Evolutionary conservation across 2,329 filamentous ascomycete genomes (phyloP).

Genomic region (Calonectria hawksworthii): DNA sequence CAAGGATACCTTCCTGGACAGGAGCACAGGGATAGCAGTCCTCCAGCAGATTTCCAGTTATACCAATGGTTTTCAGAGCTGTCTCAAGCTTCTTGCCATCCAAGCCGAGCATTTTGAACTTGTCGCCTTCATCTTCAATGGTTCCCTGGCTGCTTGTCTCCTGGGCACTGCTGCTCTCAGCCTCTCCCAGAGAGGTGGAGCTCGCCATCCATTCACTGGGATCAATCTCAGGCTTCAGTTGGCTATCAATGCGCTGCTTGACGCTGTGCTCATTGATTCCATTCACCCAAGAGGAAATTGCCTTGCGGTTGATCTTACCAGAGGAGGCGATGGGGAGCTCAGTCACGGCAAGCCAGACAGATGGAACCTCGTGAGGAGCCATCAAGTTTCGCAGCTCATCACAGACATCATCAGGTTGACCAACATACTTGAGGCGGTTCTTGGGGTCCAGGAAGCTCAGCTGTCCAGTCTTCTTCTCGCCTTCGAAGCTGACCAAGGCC

Average conservation of each 20-base stretch:
- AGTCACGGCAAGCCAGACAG: neutral
- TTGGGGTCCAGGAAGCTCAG: neutral
- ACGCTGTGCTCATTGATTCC: neutral
- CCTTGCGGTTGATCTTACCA: neutral
- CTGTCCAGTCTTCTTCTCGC: neutral
- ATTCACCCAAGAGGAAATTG: neutral
- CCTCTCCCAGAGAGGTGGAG: neutral
- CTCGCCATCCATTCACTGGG: neutral
- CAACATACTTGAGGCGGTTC: neutral
- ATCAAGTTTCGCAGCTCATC: neutral
- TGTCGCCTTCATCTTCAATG: neutral
- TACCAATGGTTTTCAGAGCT: neutral
- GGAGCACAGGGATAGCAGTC: neutral
- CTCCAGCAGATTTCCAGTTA: neutral
- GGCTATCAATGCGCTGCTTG: slow-evolving; percentile 1
- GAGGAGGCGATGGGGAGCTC: neutral
- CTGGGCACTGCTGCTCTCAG: neutral
- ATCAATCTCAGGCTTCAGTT: neutral
- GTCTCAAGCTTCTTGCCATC: neutral
- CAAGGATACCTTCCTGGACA: slow-evolving; percentile 1
- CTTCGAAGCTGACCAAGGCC: neutral
- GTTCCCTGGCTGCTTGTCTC: neutral
- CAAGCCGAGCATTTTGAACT: neutral
- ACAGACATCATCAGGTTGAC: neutral
- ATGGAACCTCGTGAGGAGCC: neutral